phyloP scores from a whole-genome alignment of 441 rosid species.

The Flueggea neowawraea region DNA sequence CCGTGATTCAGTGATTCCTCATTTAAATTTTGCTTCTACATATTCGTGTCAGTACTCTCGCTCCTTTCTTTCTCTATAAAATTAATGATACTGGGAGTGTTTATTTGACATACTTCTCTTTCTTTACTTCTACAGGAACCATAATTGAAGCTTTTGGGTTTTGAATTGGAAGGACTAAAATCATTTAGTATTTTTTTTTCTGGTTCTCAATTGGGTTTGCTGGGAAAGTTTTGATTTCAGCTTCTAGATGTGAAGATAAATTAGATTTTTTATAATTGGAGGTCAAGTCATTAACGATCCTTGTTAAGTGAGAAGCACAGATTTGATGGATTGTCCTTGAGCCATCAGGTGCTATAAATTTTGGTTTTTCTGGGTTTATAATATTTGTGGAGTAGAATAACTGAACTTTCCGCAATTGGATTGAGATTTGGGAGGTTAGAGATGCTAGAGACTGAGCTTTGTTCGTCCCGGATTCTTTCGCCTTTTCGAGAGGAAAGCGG shows the following conservation, averaged over 20 bases:
- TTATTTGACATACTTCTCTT: neutral
- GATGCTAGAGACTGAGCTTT: constrained; percentile 60
- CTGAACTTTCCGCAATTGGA: no score
- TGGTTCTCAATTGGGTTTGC: neutral
- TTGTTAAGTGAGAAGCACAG: neutral
- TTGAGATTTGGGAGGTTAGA: constrained; percentile 4
- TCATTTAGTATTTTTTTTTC: no score
- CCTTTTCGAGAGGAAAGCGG: constrained; percentile 57
- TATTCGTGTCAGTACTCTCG: constrained; percentile 17
- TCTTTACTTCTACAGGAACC: constrained; percentile 12
- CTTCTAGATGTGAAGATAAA: neutral
- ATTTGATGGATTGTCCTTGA: constrained; percentile 9
- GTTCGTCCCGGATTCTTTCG: constrained; percentile 46
- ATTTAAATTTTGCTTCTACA: constrained; percentile 19
- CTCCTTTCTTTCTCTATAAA: neutral
- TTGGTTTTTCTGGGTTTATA: constrained; percentile 12
- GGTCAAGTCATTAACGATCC: neutral
- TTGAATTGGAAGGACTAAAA: neutral
- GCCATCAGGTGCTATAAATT: neutral
- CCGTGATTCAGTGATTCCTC: constrained; percentile 37
- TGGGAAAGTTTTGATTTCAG: neutral
- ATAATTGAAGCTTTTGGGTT: neutral
- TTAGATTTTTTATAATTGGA: neutral
- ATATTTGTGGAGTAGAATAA: no score
- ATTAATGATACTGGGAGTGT: neutral